Percentiles rank a stretch among this genome's conserved stretches.
Evolutionary conservation across 2,329 filamentous ascomycete genomes (phyloP).

Genomic region (Dendrostoma leiphaemia): DNA sequence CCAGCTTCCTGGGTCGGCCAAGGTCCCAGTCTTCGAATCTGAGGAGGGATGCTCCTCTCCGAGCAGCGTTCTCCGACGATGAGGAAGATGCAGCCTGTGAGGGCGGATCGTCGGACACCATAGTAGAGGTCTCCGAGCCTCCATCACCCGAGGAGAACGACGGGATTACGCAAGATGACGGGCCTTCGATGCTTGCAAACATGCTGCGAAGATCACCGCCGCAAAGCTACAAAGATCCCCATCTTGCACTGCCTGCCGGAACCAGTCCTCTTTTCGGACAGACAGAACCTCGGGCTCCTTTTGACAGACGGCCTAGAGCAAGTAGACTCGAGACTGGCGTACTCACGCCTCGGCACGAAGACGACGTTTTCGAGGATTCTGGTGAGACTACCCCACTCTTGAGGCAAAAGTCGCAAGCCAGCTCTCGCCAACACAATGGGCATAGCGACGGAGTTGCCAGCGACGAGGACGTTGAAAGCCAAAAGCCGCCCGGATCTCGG

Average conservation of each 20-base stretch:
- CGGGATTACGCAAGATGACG: conserved; percentile 27
- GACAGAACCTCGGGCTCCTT: conserved; percentile 12
- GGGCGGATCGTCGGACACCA: conserved; percentile 44
- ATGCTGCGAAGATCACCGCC: conserved; percentile 51
- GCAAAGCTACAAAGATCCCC: conserved; percentile 28
- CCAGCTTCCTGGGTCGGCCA: conserved; percentile 43
- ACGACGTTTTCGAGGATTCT: background rate
- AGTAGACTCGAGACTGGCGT: conserved; percentile 12
- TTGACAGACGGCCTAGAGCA: conserved; percentile 19
- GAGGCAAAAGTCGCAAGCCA: conserved; percentile 28
- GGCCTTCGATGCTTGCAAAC: conserved; percentile 46
- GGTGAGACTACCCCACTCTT: conserved; percentile 50
- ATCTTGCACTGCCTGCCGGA: background rate
- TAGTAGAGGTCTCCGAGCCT: conserved; percentile 61
- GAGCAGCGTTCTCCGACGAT: conserved; percentile 23
- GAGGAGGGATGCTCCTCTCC: conserved; percentile 1
- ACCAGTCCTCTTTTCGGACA: conserved; percentile 2
- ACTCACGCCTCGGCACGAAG: background rate
- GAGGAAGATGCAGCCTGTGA: conserved; percentile 25
- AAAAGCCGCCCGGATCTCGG: conserved; percentile 36
- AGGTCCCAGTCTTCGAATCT: conserved; percentile 33
- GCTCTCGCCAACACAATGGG: conserved; percentile 23
- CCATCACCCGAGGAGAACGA: conserved; percentile 43
- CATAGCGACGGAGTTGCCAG: conserved; percentile 20
- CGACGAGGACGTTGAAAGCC: conserved; percentile 47